A percentile compares a stretch with the other conserved stretches of the same genome.
These are phyloP conservation scores for Fraxinus floribunda DNA, from an alignment of 305 asterid species.

Conservation along the genomic window DNA sequence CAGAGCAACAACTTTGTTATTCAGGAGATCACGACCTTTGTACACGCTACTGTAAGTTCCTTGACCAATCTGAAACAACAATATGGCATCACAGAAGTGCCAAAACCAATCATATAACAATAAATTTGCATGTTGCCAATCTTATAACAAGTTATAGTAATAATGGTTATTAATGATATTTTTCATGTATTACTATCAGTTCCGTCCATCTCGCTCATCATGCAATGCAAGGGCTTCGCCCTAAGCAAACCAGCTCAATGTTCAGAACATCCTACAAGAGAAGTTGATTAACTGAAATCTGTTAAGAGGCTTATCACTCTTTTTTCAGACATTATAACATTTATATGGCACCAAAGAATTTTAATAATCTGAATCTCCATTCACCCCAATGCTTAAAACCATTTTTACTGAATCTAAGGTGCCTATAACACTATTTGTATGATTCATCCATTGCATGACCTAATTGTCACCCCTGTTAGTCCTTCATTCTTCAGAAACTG, in stretches of 20 bases:
- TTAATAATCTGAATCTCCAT: neutral
- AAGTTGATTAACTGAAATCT: neutral
- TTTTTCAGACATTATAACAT: neutral
- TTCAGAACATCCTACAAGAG: neutral
- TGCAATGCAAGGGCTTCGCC: neutral
- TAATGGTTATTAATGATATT: neutral
- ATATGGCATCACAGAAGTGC: constrained; percentile 45
- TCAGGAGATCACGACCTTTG: constrained; percentile 77
- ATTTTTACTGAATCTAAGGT: neutral
- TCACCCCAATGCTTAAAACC: neutral
- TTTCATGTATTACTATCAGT: neutral
- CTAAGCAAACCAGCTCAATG: neutral
- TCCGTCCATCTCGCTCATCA: neutral
- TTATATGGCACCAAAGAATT: neutral
- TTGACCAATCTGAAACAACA: constrained; percentile 87
- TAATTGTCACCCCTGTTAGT: neutral
- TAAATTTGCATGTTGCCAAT: constrained; percentile 10
- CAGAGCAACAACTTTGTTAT: constrained; percentile 72
- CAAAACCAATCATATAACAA: constrained; percentile 24
- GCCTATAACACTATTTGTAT: neutral
- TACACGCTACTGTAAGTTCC: constrained; percentile 94
- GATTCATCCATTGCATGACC: neutral
- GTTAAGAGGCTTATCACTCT: neutral
- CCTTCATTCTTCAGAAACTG: neutral
- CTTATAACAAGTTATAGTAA: neutral